Evolutionary conservation across 257 asterid species (phyloP).

Genomic region (Plantago elongata): DNA sequence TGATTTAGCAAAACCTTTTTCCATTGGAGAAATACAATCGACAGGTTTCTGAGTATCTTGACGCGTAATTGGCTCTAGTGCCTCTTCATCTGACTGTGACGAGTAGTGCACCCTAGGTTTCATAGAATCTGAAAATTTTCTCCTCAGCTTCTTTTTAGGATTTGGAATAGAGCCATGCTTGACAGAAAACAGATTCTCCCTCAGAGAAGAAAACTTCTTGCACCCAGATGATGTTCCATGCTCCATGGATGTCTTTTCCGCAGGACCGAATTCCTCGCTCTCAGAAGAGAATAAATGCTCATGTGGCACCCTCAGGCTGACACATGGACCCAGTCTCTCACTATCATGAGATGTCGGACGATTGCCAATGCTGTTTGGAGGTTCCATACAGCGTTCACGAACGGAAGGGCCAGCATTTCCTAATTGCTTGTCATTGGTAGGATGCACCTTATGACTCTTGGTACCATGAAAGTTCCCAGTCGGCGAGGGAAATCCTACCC

Average conservation of each 20-base stretch:
- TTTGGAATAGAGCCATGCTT: constrained; percentile 30
- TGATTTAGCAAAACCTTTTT: constrained; percentile 21
- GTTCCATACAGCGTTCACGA: constrained; percentile 18
- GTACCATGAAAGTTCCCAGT: constrained; percentile 22
- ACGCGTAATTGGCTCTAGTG: constrained; percentile 23
- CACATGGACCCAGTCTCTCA: constrained; percentile 30
- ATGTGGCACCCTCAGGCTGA: constrained; percentile 26
- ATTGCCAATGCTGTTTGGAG: constrained; percentile 24
- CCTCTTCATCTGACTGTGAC: constrained; percentile 43
- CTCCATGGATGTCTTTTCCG: constrained; percentile 27
- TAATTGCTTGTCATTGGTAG: constrained; percentile 26
- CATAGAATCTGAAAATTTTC: constrained; percentile 32
- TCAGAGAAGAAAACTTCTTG: constrained; percentile 48
- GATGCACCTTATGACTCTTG: constrained; percentile 17
- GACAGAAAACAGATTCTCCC: constrained; percentile 37
- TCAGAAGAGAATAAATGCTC: constrained; percentile 26
- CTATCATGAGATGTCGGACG: constrained; percentile 21
- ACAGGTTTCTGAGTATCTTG: constrained; percentile 26
- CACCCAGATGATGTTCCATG: constrained; percentile 33
- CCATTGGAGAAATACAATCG: constrained; percentile 21
- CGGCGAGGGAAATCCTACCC: constrained; percentile 26
- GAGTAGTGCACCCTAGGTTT: constrained; percentile 25
- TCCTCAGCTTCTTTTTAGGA: constrained; percentile 31
- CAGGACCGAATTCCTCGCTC: constrained; percentile 31
- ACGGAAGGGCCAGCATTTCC: constrained; percentile 27